Evolutionary conservation across 805 yeast genomes (phyloP).

Genomic region (Priceomyces carsonii): DNA sequence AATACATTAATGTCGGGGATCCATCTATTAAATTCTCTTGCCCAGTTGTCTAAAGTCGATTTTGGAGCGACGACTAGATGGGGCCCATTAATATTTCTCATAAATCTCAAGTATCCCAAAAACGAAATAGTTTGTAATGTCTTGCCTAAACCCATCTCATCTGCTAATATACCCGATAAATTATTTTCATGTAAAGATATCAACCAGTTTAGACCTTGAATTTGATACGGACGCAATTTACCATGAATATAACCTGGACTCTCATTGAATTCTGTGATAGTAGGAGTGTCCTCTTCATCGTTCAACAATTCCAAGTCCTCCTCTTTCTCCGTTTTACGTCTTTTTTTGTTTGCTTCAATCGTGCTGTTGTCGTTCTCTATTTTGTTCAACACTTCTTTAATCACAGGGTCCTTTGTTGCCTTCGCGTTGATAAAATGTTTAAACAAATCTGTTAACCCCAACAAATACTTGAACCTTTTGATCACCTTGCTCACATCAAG

Average conservation of each 20-base stretch:
- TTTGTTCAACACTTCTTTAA: slow-evolving; percentile 51
- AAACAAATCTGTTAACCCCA: slow-evolving; percentile 66
- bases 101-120: slow-evolving; percentile 67
- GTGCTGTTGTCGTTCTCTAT: slow-evolving; percentile 23
- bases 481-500: slow-evolving; percentile 62
- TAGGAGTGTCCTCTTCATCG: slow-evolving; percentile 43
- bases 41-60: slow-evolving; percentile 80
- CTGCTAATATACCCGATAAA: slow-evolving; percentile 76
- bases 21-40: slow-evolving; percentile 75
- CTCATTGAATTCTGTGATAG: slow-evolving; percentile 50
- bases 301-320: slow-evolving; percentile 76
- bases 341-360: slow-evolving; percentile 35
- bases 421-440: slow-evolving; percentile 67
- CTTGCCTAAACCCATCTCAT: slow-evolving; percentile 86
- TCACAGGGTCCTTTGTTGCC: slow-evolving; percentile 60
- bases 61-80: slow-evolving; percentile 77
- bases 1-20: slow-evolving; percentile 75
- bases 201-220: slow-evolving; percentile 82
- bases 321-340: slow-evolving; percentile 74
- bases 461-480: slow-evolving; percentile 63
- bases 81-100: slow-evolving; percentile 65
- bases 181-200: slow-evolving; percentile 66
- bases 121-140: slow-evolving; percentile 79
- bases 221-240: slow-evolving; percentile 66
- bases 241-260: slow-evolving; percentile 59